Evolutionary conservation across 1,284 basidiomycete genomes (phyloP), one percentile per base, ranked within the genome.

Genomic region (Pyrrhoderma noxium): DNA sequence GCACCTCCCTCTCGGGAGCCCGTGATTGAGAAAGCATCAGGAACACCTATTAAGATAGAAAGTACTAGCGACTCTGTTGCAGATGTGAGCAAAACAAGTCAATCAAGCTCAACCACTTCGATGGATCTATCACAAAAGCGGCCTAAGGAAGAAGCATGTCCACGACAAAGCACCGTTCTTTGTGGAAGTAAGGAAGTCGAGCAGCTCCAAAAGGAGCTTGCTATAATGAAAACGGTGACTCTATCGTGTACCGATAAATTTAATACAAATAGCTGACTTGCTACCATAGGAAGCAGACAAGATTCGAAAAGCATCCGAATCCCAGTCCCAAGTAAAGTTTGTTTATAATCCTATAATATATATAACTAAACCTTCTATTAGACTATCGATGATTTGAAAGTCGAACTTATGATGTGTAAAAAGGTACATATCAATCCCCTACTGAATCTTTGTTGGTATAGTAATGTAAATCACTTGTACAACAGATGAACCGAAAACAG

Each of bases 401-500:
- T 60, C 14, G 73, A 79, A 55, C 47, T 76, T 3, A 60, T 58
- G 22, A 59, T 60, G 19, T 58, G 62, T 19, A 62, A 65, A 45
- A 65, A 65, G 62, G 70, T 70, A 52, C 21, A 67, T 50, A 14
- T 5, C 5, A 25, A 13, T 35, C 7, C 14, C 22, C 38, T 37
- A 8, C 21, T 47, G 11, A 11, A 22, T n/a, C 13, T 31, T 5
- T 31, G 7, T 31, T 31, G 27, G 11, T 31, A 31, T 11, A 31
- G 11, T 31, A n/a, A 18, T 14, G 41, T 25, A n/a, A 27, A 22
- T 19, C 14, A n/a, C 22, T 38, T 5, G 27, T 45, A 40, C n/a
- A 21, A 18, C 53, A 84, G 82, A 65, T 66, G 9, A 65, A 74
- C 52, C 70, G 74, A 54, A 77, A 79, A 16, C 71, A 73, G 36